Base-by-base conservation (phyloP, 805 yeast genomes). In the Candida dajiaensis region DNA sequence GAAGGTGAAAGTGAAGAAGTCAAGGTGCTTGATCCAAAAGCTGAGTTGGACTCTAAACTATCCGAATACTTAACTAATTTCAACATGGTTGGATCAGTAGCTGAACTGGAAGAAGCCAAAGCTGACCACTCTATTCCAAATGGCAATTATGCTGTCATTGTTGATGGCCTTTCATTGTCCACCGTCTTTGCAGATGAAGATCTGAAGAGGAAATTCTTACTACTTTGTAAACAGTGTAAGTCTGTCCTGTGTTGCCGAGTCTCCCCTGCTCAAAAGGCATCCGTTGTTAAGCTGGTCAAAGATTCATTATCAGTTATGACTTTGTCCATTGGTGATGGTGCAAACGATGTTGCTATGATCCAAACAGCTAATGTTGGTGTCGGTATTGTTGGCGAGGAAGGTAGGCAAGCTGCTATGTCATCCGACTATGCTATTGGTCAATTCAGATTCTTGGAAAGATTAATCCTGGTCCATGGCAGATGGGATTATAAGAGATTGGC, bases 381-480 rank as follows among this genome's bases (percentile, higher is more conserved):
- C 46, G 95, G 95, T 68, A 86, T 86, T 61, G 90, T 90, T 3
- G 95, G 95, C 67, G 94, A 86, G 69, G 95, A 86, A 70, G 95
- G 95, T 60, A 71, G 94, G 50, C 94, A 85, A 65, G 94, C 94
- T 18, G 94, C 78, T 6, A 86, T 86, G 95, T 82, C 89, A 22
- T 82, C 92, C 1, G 95, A 86, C 68, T 86, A 84, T 65, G 95
- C 92, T 19, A 68, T 86, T 58, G 94, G 92, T 21, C 95, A 86
- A 62, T 86, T 86, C 65, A 75, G 94, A 58, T 86, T 74, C 57
- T 64, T 86, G 50, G 72, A 83, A 0, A 75, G 86, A 54, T 68
- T 86, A 50, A 66, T 86, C 10, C 64, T 86, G 42, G 86, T 83
- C 25, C 95, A 86, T 65, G 95, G 95, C 28, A 73, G 94, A 65